phyloP scores from a whole-genome alignment of 768 basidiomycete genomes.

The Amanita subjunquillea region DNA sequence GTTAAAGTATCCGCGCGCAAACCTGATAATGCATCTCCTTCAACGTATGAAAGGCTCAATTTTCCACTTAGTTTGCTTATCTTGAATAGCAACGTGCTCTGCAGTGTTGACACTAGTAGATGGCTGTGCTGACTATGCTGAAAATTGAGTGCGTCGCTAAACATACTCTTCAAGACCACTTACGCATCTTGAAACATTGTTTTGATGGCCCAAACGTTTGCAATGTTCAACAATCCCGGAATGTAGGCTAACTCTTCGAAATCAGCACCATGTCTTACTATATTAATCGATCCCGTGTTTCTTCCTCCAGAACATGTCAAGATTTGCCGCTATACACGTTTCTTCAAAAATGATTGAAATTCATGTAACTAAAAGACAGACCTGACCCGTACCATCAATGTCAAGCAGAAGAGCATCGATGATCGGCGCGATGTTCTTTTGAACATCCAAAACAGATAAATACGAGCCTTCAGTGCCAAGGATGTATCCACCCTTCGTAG shows the following conservation, averaged over 20 bases:
- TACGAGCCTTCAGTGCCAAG: slow-evolving; percentile 44
- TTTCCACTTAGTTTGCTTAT: slow-evolving; percentile 29
- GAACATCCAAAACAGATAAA: slow-evolving; percentile 51
- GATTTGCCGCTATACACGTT: slow-evolving; percentile 50
- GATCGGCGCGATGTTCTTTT: slow-evolving; percentile 76
- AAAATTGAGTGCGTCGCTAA: neutral
- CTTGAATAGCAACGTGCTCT: slow-evolving; percentile 42
- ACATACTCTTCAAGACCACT: slow-evolving; percentile 14
- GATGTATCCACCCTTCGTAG: slow-evolving; percentile 29
- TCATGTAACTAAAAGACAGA: slow-evolving; percentile 15
- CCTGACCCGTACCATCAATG: slow-evolving; percentile 60
- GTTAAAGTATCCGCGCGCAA: slow-evolving; percentile 46
- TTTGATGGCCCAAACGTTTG: slow-evolving; percentile 53
- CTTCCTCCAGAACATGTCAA: slow-evolving; percentile 80
- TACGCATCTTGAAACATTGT: slow-evolving; percentile 37
- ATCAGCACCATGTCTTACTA: slow-evolving; percentile 77
- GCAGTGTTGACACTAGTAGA: slow-evolving; percentile 50
- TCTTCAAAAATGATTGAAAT: neutral
- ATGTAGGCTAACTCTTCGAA: slow-evolving; percentile 55
- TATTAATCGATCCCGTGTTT: slow-evolving; percentile 65
- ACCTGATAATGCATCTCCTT: slow-evolving; percentile 22
- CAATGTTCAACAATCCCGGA: slow-evolving; percentile 45
- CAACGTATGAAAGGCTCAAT: slow-evolving; percentile 30
- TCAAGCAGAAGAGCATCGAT: slow-evolving; percentile 73
- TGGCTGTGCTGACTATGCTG: slow-evolving; percentile 39